phyloP scores from a whole-genome alignment of 345 rosid species.

The Eucalyptus polyanthemos region DNA sequence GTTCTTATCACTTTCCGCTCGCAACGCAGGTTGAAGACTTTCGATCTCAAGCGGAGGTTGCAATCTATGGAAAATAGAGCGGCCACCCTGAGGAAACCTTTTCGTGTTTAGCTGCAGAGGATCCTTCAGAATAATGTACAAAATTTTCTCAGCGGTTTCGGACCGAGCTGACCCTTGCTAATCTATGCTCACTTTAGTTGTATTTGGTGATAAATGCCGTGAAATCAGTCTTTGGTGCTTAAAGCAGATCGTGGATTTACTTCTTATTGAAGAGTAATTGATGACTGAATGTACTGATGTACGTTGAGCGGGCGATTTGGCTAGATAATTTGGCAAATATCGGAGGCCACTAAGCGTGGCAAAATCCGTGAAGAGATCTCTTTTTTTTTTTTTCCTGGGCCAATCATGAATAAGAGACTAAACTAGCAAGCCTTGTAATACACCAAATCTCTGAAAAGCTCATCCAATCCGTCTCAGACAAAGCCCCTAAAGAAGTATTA shows the following conservation, averaged over 20 bases:
- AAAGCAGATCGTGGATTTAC: not conserved
- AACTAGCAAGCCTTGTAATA: not conserved
- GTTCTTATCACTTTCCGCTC: not conserved
- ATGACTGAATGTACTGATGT: not conserved
- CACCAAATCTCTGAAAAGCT: not conserved
- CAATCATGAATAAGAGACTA: not conserved
- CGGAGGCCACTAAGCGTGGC: not conserved
- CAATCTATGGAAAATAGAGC: conserved; percentile 82
- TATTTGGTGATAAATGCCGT: not conserved
- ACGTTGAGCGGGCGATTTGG: not conserved
- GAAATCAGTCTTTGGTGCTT: not conserved
- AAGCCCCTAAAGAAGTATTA: not conserved
- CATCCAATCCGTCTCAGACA: not conserved
- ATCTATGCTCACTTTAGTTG: conserved; percentile 11
- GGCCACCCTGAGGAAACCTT: conserved; percentile 81
- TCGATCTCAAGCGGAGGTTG: conserved; percentile 85
- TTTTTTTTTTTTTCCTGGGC: not conserved
- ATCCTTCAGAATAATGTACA: no score
- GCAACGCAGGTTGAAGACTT: conserved; percentile 74
- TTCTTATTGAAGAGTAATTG: not conserved
- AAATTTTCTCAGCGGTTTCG: no score
- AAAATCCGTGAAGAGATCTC: not conserved
- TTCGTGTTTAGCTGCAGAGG: not conserved
- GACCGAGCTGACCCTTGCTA: no score
- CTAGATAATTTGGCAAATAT: not conserved